Base-by-base conservation (phyloP, 2,329 filamentous ascomycete genomes). In the Fusarium proliferatum region DNA sequence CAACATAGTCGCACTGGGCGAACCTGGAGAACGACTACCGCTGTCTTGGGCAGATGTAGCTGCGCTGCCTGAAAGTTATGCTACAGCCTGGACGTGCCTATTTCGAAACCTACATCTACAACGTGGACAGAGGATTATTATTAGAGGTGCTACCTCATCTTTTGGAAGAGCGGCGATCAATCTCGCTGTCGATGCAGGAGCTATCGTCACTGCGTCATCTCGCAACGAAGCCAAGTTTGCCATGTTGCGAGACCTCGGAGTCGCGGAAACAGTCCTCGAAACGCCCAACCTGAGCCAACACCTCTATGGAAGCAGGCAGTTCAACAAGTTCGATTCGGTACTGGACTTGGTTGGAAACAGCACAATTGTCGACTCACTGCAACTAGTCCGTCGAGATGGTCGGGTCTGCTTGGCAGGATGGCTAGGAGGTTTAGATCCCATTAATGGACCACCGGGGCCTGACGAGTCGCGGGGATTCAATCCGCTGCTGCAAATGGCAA, bases 251-350 rank as follows among this genome's bases (percentile, higher is more conserved):
- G 11, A 34, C 9, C 11, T 45, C 6, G 53, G 53, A 23, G 39
- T 36, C 30, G 23, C 30, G 1, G 30, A 57, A 6, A 45, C 30
- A 5, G 17, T 45, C 2, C 12, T 36, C 23, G 53, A 45, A 42
- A 23, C 17, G 15, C 3, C 30, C 9, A 9, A 43, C 41, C 13
- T 36, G 28, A 28, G 39, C 12, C 23, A 45, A n/a, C 0, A 5
- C 9, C 39, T 57, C 9, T 21, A 2, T 2, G 21, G 2, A 17
- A 36, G 2, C 16, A 0, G 12, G 2, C 12, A 5, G 3, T 21
- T 36, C 13, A 13, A n/a, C 0, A 57, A 26, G 9, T 57, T 57
- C n/a, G 39, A 45, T 21, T 34, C 38, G 0, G 19, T 36, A 17
- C 23, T 57, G 3, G 53, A 45, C 2, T 13, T 57, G 30, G 39